Conservation (phyloP, 2,329 filamentous ascomycete genomes). For the Arachnomyces sp. region DNA sequence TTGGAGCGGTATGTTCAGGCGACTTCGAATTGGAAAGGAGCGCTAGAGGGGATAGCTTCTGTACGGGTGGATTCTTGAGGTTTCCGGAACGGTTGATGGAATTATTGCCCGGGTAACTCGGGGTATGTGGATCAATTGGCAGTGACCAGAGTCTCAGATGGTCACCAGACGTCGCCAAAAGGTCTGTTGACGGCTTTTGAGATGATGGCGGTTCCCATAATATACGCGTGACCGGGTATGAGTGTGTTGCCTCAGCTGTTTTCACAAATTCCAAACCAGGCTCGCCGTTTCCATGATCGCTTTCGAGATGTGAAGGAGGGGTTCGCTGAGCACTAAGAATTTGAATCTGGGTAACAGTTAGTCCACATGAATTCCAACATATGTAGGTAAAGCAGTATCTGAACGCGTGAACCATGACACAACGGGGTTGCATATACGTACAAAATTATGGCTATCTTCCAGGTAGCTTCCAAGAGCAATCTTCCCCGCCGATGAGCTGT, state of each 20-base stretch:
- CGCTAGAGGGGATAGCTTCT: constrained; percentile 84
- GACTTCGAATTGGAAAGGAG: constrained; percentile 96
- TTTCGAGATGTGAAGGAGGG: constrained; percentile 59
- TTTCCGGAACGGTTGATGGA: constrained; percentile 60
- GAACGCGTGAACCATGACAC: not conserved
- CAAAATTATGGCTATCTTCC: constrained; percentile 97
- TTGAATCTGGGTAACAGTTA: constrained; percentile 62
- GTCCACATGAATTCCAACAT: constrained; percentile 6
- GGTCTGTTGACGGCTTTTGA: constrained; percentile 89
- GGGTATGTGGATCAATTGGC: constrained; percentile 49
- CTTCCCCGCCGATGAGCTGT: constrained; percentile 67
- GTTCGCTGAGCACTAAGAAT: constrained; percentile 81
- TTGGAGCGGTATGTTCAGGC: constrained; percentile 90
- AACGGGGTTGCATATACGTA: constrained; percentile 43
- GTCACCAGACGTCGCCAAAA: constrained; percentile 90
- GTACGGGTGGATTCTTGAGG: constrained; percentile 53
- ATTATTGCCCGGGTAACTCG: constrained; percentile 53
- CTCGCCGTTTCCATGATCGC: constrained; percentile 59
- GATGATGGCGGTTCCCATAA: constrained; percentile 93
- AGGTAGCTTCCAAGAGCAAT: constrained; percentile 92
- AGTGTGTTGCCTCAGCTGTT: constrained; percentile 92
- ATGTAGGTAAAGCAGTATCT: not conserved
- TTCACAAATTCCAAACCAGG: constrained; percentile 84
- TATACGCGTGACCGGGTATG: constrained; percentile 90
- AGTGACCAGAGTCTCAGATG: constrained; percentile 91